These are phyloP conservation scores for Achaetomium macrosporum DNA, from an alignment of 2,329 filamentous ascomycete genomes.

Conservation along the genomic window DNA sequence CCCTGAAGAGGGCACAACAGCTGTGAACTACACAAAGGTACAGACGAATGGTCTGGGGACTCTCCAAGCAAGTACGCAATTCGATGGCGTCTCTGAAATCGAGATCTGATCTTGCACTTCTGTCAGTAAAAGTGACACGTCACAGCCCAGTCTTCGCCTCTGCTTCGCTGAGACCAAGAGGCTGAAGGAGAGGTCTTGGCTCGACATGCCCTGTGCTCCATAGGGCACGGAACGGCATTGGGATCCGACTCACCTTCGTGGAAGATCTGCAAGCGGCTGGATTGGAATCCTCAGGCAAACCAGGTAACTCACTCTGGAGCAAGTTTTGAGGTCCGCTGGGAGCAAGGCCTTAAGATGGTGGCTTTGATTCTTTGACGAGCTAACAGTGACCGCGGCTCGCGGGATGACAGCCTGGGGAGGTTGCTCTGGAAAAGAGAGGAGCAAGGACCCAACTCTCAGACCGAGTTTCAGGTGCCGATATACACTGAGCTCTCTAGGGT, in stretches of 20 bases:
- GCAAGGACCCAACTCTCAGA: neutral
- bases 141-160: neutral
- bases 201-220: too few relatives aligned
- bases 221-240: too few relatives aligned
- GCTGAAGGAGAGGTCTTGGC: too few relatives aligned
- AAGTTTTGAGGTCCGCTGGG: neutral
- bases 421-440: neutral
- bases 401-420: too few relatives aligned
- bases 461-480: neutral
- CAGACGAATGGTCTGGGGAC: conserved; percentile 1
- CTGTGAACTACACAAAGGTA: neutral
- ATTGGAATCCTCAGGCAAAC: too few relatives aligned
- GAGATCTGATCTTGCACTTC: neutral
- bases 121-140: neutral
- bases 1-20: neutral
- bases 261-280: neutral
- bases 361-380: neutral
- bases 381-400: too few relatives aligned
- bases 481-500: neutral
- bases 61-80: neutral
- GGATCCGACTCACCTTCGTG: neutral
- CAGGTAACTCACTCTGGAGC: neutral
- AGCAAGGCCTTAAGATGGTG: neutral
- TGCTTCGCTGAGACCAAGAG: neutral
- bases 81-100: neutral